Percentiles rank a stretch among this genome's conserved stretches.
These are phyloP conservation scores for Tetracladium setigerum DNA, from an alignment of 495 filamentous ascomycete genomes.

Conservation along the genomic window DNA sequence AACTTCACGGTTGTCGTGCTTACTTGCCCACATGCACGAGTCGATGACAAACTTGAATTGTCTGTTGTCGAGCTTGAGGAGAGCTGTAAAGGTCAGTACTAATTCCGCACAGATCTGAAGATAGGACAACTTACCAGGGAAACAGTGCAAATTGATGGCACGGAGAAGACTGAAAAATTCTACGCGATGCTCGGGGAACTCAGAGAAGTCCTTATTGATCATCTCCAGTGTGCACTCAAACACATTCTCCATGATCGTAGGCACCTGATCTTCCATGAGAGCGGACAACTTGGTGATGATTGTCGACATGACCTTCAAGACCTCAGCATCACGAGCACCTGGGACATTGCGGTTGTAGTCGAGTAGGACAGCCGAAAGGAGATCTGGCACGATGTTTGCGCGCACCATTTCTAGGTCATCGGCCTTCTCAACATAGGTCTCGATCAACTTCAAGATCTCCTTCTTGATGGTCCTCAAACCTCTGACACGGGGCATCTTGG, in stretches of 20 bases:
- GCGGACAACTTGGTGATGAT: constrained; percentile 92
- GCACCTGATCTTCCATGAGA: constrained; percentile 96
- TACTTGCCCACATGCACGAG: constrained; percentile 98
- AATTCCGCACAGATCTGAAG: background rate
- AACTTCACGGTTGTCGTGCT: constrained; percentile 97
- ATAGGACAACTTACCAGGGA: constrained; percentile 46
- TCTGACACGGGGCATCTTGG: constrained; percentile 92
- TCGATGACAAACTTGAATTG: constrained; percentile 99
- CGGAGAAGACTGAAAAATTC: constrained; percentile 96
- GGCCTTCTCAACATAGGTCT: constrained; percentile 94
- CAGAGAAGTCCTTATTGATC: constrained; percentile 99
- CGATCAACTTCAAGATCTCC: constrained; percentile 96
- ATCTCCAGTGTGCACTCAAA: constrained; percentile 98
- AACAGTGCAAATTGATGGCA: constrained; percentile 94
- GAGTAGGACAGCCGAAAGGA: constrained; percentile 89
- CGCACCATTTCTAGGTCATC: constrained; percentile 93
- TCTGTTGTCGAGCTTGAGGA: constrained; percentile 85
- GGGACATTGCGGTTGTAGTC: constrained; percentile 98
- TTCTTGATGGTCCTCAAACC: constrained; percentile 98
- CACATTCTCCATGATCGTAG: constrained; percentile 94
- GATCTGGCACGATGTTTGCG: constrained; percentile 85
- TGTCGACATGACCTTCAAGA: constrained; percentile 94
- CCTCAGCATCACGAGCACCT: constrained; percentile 92
- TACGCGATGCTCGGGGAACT: constrained; percentile 95
- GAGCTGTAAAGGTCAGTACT: constrained; percentile 37